A percentile compares a stretch with the other conserved stretches of the same genome.
These are phyloP conservation scores for Lobosporangium transversale DNA, from an alignment of 192 early-diverging fungal species.

Conservation along the genomic window DNA sequence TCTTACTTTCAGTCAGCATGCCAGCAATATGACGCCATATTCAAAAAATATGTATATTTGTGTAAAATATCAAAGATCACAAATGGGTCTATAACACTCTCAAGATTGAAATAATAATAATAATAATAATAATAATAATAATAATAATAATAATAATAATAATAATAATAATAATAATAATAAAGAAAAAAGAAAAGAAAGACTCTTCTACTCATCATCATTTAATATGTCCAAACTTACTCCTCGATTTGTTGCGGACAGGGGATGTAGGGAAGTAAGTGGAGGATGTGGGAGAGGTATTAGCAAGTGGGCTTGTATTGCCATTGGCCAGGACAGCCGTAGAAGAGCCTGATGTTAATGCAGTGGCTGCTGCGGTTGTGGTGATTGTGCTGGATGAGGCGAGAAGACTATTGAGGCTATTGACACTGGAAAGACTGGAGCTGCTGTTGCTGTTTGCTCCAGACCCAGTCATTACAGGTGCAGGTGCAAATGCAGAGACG, in stretches of 20 bases:
- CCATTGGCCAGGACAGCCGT: constrained; percentile 22
- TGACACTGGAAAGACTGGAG: constrained; percentile 14
- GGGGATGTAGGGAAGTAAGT: constrained; percentile 27
- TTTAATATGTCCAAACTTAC: constrained; percentile 12
- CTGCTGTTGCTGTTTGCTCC: constrained; percentile 20
- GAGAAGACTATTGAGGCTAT: constrained; percentile 21
- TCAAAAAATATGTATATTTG: too few relatives aligned
- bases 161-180: background rate
- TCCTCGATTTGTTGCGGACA: constrained; percentile 38
- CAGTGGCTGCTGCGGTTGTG: constrained; percentile 18
- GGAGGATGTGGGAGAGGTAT: too few relatives aligned
- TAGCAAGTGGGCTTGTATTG: background rate
- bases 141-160: background rate
- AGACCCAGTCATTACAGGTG: constrained; percentile 3
- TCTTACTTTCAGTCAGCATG: too few relatives aligned
- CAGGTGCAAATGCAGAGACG: background rate
- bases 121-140: background rate
- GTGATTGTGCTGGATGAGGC: constrained; percentile 21
- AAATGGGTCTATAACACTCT: background rate
- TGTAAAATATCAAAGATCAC: background rate
- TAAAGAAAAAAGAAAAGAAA: too few relatives aligned
- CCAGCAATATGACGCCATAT: too few relatives aligned
- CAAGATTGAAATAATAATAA: background rate
- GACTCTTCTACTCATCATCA: too few relatives aligned
- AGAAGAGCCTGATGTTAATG: constrained; percentile 7